Conservation (phyloP, 106 monocot genomes). For the Triglochin maritima region DNA sequence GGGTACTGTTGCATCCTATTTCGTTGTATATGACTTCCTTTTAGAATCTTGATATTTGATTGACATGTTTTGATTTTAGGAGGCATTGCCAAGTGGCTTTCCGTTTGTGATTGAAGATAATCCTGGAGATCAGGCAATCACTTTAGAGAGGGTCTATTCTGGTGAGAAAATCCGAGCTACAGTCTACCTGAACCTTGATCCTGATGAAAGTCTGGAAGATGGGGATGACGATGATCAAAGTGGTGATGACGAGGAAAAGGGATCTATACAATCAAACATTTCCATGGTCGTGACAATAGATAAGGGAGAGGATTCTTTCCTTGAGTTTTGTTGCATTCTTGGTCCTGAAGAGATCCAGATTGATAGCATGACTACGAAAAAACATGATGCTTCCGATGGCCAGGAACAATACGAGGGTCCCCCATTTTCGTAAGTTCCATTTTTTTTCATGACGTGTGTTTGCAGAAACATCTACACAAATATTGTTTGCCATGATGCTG, state of each 20-base stretch:
- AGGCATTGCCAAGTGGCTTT: constrained; percentile 38
- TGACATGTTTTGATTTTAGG: constrained; percentile 1
- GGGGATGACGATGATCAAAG: constrained; percentile 17
- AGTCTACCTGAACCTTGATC: constrained; percentile 37
- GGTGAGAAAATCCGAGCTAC: constrained; percentile 60
- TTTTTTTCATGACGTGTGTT: background rate
- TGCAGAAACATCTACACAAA: background rate
- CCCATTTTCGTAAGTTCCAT: constrained; percentile 48
- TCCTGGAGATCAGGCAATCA: constrained; percentile 64
- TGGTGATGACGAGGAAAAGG: constrained; percentile 9
- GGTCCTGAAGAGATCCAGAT: constrained; percentile 47
- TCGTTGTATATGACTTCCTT: background rate
- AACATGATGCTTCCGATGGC: constrained; percentile 23
- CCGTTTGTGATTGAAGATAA: constrained; percentile 78
- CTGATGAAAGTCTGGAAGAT: constrained; percentile 23
- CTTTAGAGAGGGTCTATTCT: constrained; percentile 39
- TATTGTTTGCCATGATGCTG: too few species aligned
- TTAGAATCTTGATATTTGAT: background rate
- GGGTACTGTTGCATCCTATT: too few species aligned
- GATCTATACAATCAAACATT: constrained; percentile 24
- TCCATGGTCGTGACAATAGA: constrained; percentile 52
- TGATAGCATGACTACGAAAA: constrained; percentile 45
- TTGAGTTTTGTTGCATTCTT: constrained; percentile 64
- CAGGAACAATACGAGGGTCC: constrained; percentile 61
- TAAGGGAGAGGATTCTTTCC: constrained; percentile 38